A percentile compares a stretch with the other conserved stretches of the same genome.
Conservation (phyloP, 2,329 filamentous ascomycete genomes). For the Coniella vitis region DNA sequence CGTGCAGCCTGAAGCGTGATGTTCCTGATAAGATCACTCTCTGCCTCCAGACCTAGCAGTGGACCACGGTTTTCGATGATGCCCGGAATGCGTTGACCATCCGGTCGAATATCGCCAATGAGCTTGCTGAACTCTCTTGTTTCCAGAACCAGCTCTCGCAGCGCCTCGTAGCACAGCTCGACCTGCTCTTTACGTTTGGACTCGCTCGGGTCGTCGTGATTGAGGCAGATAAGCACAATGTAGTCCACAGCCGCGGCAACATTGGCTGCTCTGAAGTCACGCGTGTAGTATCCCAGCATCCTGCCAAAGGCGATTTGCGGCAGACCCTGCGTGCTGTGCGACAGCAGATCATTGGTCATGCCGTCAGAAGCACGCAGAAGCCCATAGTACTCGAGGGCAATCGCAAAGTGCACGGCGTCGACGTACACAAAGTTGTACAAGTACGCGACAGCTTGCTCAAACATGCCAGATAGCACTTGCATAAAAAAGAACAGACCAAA, state of each 20-base stretch:
- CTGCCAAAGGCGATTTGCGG: constrained; percentile 91
- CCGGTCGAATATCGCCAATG: constrained; percentile 81
- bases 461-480: constrained; percentile 84
- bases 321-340: constrained; percentile 58
- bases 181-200: constrained; percentile 70
- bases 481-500: constrained; percentile 93
- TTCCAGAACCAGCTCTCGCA: constrained; percentile 92
- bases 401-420: constrained; percentile 89
- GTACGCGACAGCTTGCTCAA: constrained; percentile 87
- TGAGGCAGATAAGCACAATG: constrained; percentile 83
- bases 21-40: constrained; percentile 81
- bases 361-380: constrained; percentile 83
- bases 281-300: constrained; percentile 91
- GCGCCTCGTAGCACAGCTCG: constrained; percentile 80
- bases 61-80: constrained; percentile 79
- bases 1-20: constrained; percentile 89
- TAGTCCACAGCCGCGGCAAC: constrained; percentile 91
- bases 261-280: constrained; percentile 87
- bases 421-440: constrained; percentile 88
- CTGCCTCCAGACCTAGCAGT: constrained; percentile 72
- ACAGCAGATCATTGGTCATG: constrained; percentile 62
- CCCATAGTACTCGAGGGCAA: constrained; percentile 83
- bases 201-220: constrained; percentile 52
- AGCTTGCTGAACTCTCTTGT: constrained; percentile 92
- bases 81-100: constrained; percentile 79